Evolutionary conservation across 441 rosid species (phyloP).

Genomic region (Isatis lusitanica): DNA sequence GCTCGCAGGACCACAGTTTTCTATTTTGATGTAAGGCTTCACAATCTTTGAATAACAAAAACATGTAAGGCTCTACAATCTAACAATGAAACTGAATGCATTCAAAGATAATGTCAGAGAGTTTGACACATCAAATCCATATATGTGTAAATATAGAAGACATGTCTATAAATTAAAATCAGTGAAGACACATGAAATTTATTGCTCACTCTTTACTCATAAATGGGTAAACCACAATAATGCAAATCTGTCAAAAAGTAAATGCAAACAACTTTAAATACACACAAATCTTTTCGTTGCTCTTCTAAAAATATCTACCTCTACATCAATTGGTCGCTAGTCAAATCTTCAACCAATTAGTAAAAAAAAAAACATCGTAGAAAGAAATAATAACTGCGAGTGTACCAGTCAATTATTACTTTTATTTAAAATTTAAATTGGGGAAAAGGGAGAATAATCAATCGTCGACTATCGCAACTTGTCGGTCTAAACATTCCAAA

Average conservation of each 20-base stretch:
- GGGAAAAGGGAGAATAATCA: not conserved
- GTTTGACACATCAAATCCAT: slow-evolving; percentile 17
- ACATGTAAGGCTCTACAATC: slow-evolving; percentile 20
- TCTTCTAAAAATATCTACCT: slow-evolving; percentile 12
- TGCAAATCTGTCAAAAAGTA: slow-evolving; percentile 27
- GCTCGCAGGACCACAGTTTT: slow-evolving; percentile 22
- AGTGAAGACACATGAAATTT: slow-evolving; percentile 33
- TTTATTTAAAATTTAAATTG: slow-evolving; percentile 7
- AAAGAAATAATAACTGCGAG: not conserved
- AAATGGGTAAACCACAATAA: slow-evolving; percentile 24
- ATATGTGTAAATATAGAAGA: slow-evolving; percentile 7
- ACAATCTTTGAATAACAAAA: slow-evolving; percentile 21
- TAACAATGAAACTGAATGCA: slow-evolving; percentile 22
- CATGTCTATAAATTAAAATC: slow-evolving; percentile 9
- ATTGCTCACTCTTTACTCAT: slow-evolving; percentile 29
- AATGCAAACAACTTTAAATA: slow-evolving; percentile 21
- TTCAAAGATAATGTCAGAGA: slow-evolving; percentile 35
- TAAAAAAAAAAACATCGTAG: not conserved
- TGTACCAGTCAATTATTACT: not conserved
- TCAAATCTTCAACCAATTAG: slow-evolving; percentile 7
- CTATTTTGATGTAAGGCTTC: slow-evolving; percentile 23
- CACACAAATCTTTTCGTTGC: slow-evolving; percentile 12
- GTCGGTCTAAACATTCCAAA: slow-evolving; percentile 22
- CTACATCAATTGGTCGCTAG: slow-evolving; percentile 20
- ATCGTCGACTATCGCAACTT: not conserved